Conservation (phyloP, 352 stramenopile species). For the Globisporangium mamillatum region DNA sequence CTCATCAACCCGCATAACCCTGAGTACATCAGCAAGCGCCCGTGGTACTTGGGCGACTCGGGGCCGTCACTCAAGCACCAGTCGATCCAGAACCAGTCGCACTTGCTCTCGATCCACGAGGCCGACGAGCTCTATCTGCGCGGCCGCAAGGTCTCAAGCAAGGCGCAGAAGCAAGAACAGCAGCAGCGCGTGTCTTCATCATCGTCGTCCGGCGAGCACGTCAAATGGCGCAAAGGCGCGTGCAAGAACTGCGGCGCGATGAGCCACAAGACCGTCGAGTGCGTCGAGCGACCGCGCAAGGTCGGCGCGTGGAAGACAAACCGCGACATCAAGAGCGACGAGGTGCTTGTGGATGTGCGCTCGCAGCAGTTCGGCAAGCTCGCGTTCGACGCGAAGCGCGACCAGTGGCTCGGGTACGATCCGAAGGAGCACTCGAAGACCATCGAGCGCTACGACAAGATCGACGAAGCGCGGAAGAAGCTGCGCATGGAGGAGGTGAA, state of each 20-base stretch:
- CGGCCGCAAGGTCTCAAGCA: conserved; percentile 25
- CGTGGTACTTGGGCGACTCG: conserved; percentile 97
- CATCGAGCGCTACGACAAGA: conserved; percentile 79
- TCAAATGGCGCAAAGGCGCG: conserved; percentile 87
- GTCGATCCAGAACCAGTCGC: conserved; percentile 89
- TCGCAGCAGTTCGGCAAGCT: conserved; percentile 91
- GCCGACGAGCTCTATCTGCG: conserved; percentile 79
- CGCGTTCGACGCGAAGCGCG: conserved; percentile 96
- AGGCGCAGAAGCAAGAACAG: background rate
- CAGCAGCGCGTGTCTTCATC: background rate
- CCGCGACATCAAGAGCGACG: conserved; percentile 83
- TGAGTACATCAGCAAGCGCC: conserved; percentile 98
- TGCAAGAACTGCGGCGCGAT: conserved; percentile 95
- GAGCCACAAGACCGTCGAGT: conserved; percentile 91
- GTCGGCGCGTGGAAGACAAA: conserved; percentile 92
- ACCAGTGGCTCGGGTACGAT: conserved; percentile 96
- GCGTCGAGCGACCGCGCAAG: conserved; percentile 91
- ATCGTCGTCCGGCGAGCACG: conserved; percentile 19
- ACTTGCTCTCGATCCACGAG: conserved; percentile 88
- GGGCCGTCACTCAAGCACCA: conserved; percentile 95
- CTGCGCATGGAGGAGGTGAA: conserved; percentile 77
- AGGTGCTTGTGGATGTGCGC: conserved; percentile 82
- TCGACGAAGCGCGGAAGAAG: conserved; percentile 78
- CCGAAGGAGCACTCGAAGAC: conserved; percentile 77
- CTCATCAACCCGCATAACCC: conserved; percentile 99